Conservation (phyloP, 2,329 filamentous ascomycete species). For the Aspergillus pseudoviridinutans region DNA sequence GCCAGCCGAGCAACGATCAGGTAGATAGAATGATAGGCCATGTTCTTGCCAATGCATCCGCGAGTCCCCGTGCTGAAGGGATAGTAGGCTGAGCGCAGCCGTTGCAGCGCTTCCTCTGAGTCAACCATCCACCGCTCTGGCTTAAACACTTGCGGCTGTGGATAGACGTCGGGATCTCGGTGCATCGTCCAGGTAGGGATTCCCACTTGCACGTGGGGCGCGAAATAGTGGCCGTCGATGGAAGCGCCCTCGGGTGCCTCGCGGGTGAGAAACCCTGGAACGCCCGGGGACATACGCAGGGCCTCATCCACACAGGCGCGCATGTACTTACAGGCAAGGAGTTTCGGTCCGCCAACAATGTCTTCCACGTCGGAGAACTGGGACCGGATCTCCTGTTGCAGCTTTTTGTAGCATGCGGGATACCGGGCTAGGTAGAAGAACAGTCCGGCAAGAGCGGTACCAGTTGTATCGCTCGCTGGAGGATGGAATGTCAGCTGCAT, state of each 20-base stretch:
- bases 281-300: slow-evolving; percentile 31
- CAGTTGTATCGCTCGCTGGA: slow-evolving; percentile 38
- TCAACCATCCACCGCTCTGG: slow-evolving; percentile 35
- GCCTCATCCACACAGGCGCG: slow-evolving; percentile 41
- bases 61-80: slow-evolving; percentile 13
- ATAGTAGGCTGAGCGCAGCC: no score
- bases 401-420: slow-evolving; percentile 24
- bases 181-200: slow-evolving; percentile 32
- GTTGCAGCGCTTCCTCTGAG: slow-evolving; percentile 8
- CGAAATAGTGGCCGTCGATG: slow-evolving; percentile 31
- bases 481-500: no score
- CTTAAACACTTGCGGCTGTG: slow-evolving; percentile 24
- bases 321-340: slow-evolving; percentile 38
- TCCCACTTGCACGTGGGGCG: slow-evolving; percentile 29
- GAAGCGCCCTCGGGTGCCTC: slow-evolving; percentile 24
- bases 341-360: slow-evolving; percentile 28
- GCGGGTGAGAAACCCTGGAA: slow-evolving; percentile 23
- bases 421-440: slow-evolving; percentile 41
- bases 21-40: no score
- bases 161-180: slow-evolving; percentile 30
- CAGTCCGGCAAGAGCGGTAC: slow-evolving; percentile 33
- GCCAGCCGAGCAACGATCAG: no score
- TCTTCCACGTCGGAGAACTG: slow-evolving; percentile 33
- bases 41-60: slow-evolving; percentile 13
- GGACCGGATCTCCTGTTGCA: slow-evolving; percentile 31